Evolutionary conservation across 352 stramenopile species (phyloP), one percentile per base, ranked within the genome.

Genomic region (Phytophthora tentaculata): DNA sequence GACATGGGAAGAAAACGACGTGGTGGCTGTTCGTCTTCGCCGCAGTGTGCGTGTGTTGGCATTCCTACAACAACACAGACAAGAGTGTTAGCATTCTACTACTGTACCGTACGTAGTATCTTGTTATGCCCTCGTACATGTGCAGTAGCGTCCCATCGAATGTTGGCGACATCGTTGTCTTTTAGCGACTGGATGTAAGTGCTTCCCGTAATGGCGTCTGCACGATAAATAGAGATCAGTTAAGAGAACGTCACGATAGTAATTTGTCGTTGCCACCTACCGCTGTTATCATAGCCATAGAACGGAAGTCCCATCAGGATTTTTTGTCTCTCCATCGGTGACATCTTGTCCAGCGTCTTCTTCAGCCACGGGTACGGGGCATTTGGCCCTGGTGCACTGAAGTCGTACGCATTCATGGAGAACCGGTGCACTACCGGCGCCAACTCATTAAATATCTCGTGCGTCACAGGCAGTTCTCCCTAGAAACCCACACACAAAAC

Each of bases 391-490:
- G 80, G 84, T 1, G 54, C 52, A 45, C 76, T 75, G 64, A 81
- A 89, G 56, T 95, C 86, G 66, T 95, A 95, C 35, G 86, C 86
- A 63, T 95, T 95, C 75, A 95, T 83, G 20, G 84, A 90, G 57
- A 93, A 93, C 9, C 86, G 84, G 49, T 95, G 83, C 22, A 95
- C 86, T 35, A 86, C 10, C 16, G 83, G 81, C 22, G 83, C 69
- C 26, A 95, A 55, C 24, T 88, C 61, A 10, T 70, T 48, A 26
- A 93, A 83, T 60, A 93, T 59, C 10, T 87, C 80, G 49, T 82
- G 74, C 20, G 81, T 79, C 39, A 93, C 63, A 47, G 84, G 63
- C 17, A 90, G 43, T 19, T 77, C 71, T 28, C 81, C 83, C 82
- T 89, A 54, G 24, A 58, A 9, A 10, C 19, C 14, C 5, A 60